Conservation (phyloP, 768 basidiomycete genomes). For the Nevesoporus exiguus region DNA sequence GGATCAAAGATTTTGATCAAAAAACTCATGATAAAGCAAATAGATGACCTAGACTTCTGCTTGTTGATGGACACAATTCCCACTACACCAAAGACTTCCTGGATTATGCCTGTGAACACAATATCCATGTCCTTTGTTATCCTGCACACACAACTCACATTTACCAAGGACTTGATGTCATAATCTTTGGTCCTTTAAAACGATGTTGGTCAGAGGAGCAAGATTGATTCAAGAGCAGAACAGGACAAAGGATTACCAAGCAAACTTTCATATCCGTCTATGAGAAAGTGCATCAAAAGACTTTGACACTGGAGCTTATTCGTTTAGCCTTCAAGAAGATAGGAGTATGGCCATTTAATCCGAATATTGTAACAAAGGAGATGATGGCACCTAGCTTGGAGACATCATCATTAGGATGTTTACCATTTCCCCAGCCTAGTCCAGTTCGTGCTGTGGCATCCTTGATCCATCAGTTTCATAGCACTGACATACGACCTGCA, state of each 20-base stretch:
- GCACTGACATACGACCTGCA: not conserved
- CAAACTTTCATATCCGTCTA: not conserved
- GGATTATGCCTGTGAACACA: too few species aligned
- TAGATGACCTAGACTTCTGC: not conserved
- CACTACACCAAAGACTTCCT: too few species aligned
- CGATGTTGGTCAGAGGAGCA: not conserved
- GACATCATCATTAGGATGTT: not conserved
- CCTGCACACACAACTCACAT: too few species aligned
- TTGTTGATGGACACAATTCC: too few species aligned
- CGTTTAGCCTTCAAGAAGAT: slow-evolving; percentile 24
- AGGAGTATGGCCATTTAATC: slow-evolving; percentile 22
- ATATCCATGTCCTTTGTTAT: too few species aligned
- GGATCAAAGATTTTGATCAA: slow-evolving; percentile 37
- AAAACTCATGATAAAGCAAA: too few species aligned
- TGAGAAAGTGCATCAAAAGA: not conserved
- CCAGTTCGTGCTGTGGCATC: slow-evolving; percentile 2
- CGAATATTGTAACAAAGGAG: too few species aligned
- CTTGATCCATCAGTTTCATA: not conserved
- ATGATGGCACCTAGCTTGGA: slow-evolving; percentile 9
- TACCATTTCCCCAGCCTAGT: slow-evolving; percentile 20
- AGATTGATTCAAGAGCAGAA: not conserved
- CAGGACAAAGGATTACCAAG: not conserved
- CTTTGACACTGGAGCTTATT: too few species aligned
- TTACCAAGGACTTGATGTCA: too few species aligned
- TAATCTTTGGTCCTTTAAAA: not conserved